Conservation (phyloP, 306 rosid species). For the Trifolium pratense region DNA sequence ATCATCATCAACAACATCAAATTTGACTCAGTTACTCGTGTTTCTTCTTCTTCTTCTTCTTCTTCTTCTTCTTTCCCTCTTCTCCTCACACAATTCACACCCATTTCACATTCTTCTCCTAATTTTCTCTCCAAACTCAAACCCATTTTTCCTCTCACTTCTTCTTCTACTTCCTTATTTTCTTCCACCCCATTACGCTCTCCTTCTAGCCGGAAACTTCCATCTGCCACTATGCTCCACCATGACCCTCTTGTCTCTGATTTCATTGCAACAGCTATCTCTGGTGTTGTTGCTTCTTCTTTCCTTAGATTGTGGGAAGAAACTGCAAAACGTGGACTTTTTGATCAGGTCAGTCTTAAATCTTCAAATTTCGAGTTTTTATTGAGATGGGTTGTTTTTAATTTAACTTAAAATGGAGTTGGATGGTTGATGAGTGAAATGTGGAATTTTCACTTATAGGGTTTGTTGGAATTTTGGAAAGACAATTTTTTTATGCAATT, state of each 20-base stretch:
- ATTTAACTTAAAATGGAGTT: not conserved
- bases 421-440: not conserved
- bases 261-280: constrained; percentile 61
- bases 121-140: constrained; percentile 26
- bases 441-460: not conserved
- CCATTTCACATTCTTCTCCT: constrained; percentile 28
- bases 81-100: constrained; percentile 18
- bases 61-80: constrained; percentile 40
- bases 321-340: constrained; percentile 67
- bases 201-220: constrained; percentile 35
- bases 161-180: constrained; percentile 23
- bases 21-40: not conserved
- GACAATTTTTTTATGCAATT: no score
- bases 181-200: not conserved
- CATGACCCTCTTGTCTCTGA: constrained; percentile 63
- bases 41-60: constrained; percentile 42
- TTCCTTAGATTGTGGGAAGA: constrained; percentile 66
- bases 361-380: not conserved
- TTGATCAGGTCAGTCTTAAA: constrained; percentile 66
- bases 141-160: constrained; percentile 26
- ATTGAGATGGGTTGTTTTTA: not conserved
- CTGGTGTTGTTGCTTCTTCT: constrained; percentile 59
- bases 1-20: not conserved
- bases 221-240: constrained; percentile 58
- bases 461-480: not conserved